Base-by-base conservation (phyloP, 2,329 filamentous ascomycete genomes). In the Sordariomycetes sp. region DNA sequence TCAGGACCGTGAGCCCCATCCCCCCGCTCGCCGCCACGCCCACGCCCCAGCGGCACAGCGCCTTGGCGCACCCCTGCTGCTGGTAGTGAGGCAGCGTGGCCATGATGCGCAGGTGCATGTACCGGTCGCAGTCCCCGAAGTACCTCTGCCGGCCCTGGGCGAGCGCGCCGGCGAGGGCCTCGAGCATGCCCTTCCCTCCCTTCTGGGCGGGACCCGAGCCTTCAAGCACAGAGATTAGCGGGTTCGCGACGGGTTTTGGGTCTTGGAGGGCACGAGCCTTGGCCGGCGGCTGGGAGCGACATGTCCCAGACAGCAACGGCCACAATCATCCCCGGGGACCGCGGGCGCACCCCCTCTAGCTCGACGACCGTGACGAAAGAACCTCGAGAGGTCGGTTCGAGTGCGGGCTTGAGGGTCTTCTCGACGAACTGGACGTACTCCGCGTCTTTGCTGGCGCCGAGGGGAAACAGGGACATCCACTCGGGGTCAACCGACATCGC, bases 301-400 rank as follows among this genome's bases (percentile, higher is more conserved):
- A 51, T 61, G 37, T 64, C 63, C 60, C 62, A 64, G 35, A 60
- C 61, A 5, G 59, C 56, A 8, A 58, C 61, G 12, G 62, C 56
- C 3, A 61, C 61, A 35, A 62, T 50, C 12, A 54, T 52, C 6
- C 51, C 16, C n/a, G 6, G 24, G 32, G 14, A 22, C 14, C 46
- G 34, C 25, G 52, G 20, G 32, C 59, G 53, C n/a, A 37, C 34
- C 5, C 32, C 53, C 3, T 57, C 59, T 8, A 61, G 52, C 58
- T 63, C 62, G 24, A 55, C 57, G 1, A 63, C 61, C 25, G 61
- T 24, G 35, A 64, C 54, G 24, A 59, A 34, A 16, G 40, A 59
- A 20, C 54, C 24, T 6, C 50, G 28, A 22, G 40, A 35, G 53
- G 34, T 25, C 6, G 58, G 54, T 11, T 50, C 48, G 3, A 64